These are phyloP conservation scores for Cymbopogon flexuosus DNA, from an alignment of 202 grass and related monocot species.

Conservation along the genomic window DNA sequence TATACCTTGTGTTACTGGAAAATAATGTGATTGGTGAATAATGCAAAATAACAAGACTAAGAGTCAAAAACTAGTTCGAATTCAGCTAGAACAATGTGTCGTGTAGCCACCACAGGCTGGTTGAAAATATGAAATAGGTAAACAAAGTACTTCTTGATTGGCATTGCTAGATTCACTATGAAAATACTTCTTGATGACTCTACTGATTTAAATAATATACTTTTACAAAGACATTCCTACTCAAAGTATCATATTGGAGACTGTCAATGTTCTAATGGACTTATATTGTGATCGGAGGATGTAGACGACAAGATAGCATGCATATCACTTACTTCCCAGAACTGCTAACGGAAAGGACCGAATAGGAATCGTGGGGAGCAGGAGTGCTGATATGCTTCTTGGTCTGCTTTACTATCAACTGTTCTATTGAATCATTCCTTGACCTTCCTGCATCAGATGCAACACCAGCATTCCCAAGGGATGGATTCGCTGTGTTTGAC, in stretches of 20 bases:
- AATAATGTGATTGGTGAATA: not conserved
- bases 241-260: not conserved
- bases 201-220: not conserved
- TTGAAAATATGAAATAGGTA: not conserved
- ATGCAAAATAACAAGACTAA: slow-evolving; percentile 24
- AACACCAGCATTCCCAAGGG: slow-evolving; percentile 50
- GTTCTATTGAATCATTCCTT: slow-evolving; percentile 58
- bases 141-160: not conserved
- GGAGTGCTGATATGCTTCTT: slow-evolving; percentile 97
- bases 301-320: slow-evolving; percentile 13
- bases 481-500: slow-evolving; percentile 77
- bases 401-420: slow-evolving; percentile 78
- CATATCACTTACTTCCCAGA: slow-evolving; percentile 81
- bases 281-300: not conserved
- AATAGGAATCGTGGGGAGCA: slow-evolving; percentile 97
- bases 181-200: not conserved
- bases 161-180: not conserved
- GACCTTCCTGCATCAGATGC: slow-evolving; percentile 58
- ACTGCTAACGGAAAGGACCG: slow-evolving; percentile 80
- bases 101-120: slow-evolving; percentile 6
- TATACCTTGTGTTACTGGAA: slow-evolving; percentile 24
- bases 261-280: not conserved
- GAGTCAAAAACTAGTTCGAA: slow-evolving; percentile 1
- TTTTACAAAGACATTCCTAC: not conserved
- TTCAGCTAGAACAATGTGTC: slow-evolving; percentile 9